These are phyloP conservation scores for Coniophora puteana DNA, from an alignment of 1,284 basidiomycete species.

Conservation along the genomic window DNA sequence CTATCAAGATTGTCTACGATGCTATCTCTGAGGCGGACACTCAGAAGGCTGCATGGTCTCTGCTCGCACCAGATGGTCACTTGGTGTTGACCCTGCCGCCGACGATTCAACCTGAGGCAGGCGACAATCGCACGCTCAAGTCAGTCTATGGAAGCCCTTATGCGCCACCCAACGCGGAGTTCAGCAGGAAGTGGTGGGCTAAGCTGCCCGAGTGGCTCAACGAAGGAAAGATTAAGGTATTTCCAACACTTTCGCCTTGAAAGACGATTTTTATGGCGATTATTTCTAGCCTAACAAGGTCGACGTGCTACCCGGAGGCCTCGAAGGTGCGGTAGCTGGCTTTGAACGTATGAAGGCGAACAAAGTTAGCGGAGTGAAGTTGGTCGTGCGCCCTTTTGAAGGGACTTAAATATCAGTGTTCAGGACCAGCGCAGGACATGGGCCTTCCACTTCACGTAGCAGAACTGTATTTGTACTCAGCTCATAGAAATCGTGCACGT, in stretches of 20 bases:
- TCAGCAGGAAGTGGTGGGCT: conserved; percentile 23
- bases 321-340: not conserved
- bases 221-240: conserved; percentile 33
- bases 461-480: no score
- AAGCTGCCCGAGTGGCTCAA: conserved; percentile 30
- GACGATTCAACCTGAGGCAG: conserved; percentile 20
- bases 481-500: no score
- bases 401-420: no score
- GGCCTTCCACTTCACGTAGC: no score
- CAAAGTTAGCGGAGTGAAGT: not conserved
- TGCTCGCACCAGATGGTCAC: conserved; percentile 28
- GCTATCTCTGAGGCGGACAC: conserved; percentile 29
- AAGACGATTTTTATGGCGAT: no score
- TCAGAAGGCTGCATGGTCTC: conserved; percentile 28
- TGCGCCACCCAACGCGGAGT: conserved; percentile 16
- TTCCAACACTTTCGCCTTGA: no score
- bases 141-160: conserved; percentile 24
- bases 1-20: conserved; percentile 32
- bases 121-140: conserved; percentile 20
- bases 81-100: conserved; percentile 27
- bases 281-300: not conserved
- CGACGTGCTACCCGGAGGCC: not conserved
- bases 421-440: no score
- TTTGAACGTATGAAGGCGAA: not conserved
- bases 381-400: conserved; percentile 1